These are phyloP conservation scores for Xylariaceae sp. DNA, from an alignment of 2,329 filamentous ascomycete species.

Conservation along the genomic window DNA sequence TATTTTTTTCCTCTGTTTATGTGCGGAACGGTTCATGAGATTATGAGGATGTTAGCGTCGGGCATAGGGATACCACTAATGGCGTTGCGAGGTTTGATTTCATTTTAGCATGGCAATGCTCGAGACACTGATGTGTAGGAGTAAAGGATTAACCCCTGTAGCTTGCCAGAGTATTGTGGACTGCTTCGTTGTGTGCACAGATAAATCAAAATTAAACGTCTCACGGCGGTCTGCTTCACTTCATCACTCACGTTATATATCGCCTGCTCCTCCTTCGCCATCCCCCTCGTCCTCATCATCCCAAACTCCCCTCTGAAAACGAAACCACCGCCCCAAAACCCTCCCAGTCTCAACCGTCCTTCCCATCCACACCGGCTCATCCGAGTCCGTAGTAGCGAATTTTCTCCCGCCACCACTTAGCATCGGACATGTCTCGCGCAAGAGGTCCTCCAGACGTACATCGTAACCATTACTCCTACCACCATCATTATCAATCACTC, in stretches of 20 bases:
- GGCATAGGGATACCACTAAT: conserved; percentile 37
- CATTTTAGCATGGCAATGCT: conserved; percentile 4
- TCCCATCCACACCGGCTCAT: conserved; percentile 54
- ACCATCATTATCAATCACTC: too few species aligned
- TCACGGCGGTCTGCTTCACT: too few species aligned
- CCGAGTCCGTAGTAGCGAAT: conserved; percentile 35
- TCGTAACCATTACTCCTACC: too few species aligned
- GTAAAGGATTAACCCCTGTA: too few species aligned
- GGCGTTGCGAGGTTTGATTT: conserved; percentile 36
- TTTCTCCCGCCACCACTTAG: conserved; percentile 53
- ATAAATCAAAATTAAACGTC: too few species aligned
- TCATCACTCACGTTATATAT: neutral
- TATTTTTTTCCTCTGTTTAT: conserved; percentile 8
- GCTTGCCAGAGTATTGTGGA: conserved; percentile 1
- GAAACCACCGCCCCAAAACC: conserved; percentile 64
- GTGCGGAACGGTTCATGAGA: conserved; percentile 6
- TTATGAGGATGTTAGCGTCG: conserved; percentile 26
- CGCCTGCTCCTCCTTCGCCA: neutral
- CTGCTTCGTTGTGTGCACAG: too few species aligned
- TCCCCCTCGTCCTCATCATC: conserved; percentile 19
- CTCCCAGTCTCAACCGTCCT: conserved; percentile 54
- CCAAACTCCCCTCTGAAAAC: conserved; percentile 41
- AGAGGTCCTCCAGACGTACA: conserved; percentile 35
- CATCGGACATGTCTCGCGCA: conserved; percentile 55
- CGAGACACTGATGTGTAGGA: neutral